Evolutionary conservation across 768 basidiomycete species (phyloP).

Genomic region (Arthromyces matolae): DNA sequence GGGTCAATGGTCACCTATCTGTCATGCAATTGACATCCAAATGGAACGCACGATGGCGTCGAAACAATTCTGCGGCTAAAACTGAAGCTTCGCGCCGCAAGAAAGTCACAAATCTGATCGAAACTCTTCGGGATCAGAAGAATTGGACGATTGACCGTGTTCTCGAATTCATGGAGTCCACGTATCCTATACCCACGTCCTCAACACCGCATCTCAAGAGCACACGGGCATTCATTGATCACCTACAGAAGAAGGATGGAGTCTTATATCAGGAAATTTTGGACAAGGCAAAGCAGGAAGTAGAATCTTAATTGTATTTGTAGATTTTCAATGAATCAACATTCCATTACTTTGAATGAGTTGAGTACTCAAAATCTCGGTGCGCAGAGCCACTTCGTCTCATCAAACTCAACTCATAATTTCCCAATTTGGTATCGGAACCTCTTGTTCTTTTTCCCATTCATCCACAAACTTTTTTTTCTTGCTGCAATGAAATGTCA

Average conservation of each 20-base stretch:
- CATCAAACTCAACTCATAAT: too few relatives aligned
- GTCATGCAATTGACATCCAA: conserved; percentile 15
- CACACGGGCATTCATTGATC: conserved; percentile 14
- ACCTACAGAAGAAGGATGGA: conserved; percentile 12
- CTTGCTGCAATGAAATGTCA: too few relatives aligned
- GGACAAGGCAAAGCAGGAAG: not conserved
- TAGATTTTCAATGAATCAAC: too few relatives aligned
- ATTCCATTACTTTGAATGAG: too few relatives aligned
- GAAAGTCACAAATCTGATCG: conserved; percentile 21
- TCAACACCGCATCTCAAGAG: conserved; percentile 8
- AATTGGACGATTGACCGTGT: conserved; percentile 17
- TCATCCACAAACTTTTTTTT: too few relatives aligned
- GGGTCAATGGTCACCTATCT: conserved; percentile 23
- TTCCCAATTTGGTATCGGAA: too few relatives aligned
- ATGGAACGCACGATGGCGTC: too few relatives aligned
- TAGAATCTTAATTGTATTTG: too few relatives aligned
- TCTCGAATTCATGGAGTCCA: conserved; percentile 20
- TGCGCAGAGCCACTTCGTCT: too few relatives aligned
- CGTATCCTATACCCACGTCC: conserved; percentile 16
- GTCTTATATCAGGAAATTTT: not conserved
- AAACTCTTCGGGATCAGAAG: conserved; percentile 18
- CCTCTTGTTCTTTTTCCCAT: too few relatives aligned
- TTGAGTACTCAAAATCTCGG: too few relatives aligned
- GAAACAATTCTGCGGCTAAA: too few relatives aligned
- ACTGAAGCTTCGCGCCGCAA: conserved; percentile 19